phyloP scores from a whole-genome alignment of 2,329 filamentous ascomycete genomes.

The Thielaviopsis populi region DNA sequence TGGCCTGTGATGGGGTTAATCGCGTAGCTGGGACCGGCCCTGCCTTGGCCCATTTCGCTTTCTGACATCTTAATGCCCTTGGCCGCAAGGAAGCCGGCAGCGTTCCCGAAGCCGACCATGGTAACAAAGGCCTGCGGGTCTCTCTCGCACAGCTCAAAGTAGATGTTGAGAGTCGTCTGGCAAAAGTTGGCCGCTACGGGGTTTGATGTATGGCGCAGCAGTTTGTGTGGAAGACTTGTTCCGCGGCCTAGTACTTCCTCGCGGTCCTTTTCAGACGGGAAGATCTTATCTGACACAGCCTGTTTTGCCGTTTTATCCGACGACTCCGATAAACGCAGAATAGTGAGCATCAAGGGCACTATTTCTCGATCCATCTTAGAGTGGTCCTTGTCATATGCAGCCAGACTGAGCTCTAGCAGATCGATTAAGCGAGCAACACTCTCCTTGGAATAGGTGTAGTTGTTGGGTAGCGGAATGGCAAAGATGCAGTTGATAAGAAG shows the following conservation, averaged over 20 bases:
- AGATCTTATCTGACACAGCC: conserved; percentile 49
- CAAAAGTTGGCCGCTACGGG: conserved; percentile 56
- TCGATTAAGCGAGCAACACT: conserved; percentile 8
- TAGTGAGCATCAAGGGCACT: conserved; percentile 15
- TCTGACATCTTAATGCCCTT: conserved; percentile 26
- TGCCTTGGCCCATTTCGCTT: conserved; percentile 14
- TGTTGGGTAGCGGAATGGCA: conserved; percentile 18
- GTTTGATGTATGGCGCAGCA: conserved; percentile 65
- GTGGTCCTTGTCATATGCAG: conserved; percentile 12
- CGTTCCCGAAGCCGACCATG: conserved; percentile 90
- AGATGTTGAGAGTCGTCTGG: conserved; percentile 57
- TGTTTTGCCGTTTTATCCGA: conserved; percentile 26
- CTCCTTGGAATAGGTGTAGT: conserved; percentile 16
- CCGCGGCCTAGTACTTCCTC: conserved; percentile 62
- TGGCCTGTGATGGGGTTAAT: conserved; percentile 85
- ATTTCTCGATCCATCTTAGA: conserved; percentile 12
- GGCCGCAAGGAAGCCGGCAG: conserved; percentile 66
- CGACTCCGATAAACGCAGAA: conserved; percentile 17
- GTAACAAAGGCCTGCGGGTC: conserved; percentile 68
- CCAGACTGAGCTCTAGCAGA: conserved; percentile 7
- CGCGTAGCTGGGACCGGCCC: conserved; percentile 26
- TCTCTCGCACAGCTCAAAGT: conserved; percentile 76
- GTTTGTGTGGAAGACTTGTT: conserved; percentile 55
- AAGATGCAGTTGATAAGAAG: conserved; percentile 19
- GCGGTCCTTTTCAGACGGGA: conserved; percentile 66